These are phyloP conservation scores for Paxillus ammoniavirescens DNA, from an alignment of 768 basidiomycete species.

Conservation along the genomic window DNA sequence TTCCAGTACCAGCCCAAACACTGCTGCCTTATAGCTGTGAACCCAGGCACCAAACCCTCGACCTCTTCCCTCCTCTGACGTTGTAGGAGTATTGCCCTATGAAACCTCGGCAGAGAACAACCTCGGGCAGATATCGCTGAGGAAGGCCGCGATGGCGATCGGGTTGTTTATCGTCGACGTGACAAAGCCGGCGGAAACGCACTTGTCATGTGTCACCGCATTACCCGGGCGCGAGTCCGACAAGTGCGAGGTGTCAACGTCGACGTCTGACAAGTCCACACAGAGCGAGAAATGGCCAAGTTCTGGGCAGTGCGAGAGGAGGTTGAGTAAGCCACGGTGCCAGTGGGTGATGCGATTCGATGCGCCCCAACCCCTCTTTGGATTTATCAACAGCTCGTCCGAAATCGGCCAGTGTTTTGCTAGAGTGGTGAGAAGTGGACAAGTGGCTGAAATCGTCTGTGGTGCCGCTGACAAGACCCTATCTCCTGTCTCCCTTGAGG, in stretches of 20 bases:
- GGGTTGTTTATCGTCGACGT: constrained; percentile 22
- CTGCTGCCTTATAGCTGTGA: constrained; percentile 19
- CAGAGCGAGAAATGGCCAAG: constrained; percentile 16
- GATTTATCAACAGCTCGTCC: constrained; percentile 14
- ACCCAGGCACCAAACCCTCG: constrained; percentile 21
- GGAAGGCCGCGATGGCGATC: constrained; percentile 21
- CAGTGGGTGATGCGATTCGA: constrained; percentile 17
- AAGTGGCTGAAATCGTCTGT: constrained; percentile 66
- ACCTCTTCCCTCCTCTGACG: constrained; percentile 21
- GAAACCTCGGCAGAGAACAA: constrained; percentile 7
- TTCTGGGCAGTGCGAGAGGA: constrained; percentile 11
- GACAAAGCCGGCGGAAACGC: constrained; percentile 14
- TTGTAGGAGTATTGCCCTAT: constrained; percentile 7
- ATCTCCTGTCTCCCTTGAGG: constrained; percentile 64
- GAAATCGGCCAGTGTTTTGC: constrained; percentile 22
- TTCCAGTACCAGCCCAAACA: constrained; percentile 6
- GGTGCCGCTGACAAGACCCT: constrained; percentile 75
- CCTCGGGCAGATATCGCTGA: constrained; percentile 25
- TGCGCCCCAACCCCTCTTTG: constrained; percentile 17
- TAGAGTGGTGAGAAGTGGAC: constrained; percentile 40
- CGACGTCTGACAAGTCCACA: constrained; percentile 21
- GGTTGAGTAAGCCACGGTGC: constrained; percentile 17
- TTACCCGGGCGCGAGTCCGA: constrained; percentile 6
- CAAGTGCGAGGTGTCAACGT: neutral
- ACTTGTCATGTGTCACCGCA: constrained; percentile 8